Evolutionary conservation across 2,329 filamentous ascomycete genomes (phyloP).

Genomic region (Didymella lethalis): DNA sequence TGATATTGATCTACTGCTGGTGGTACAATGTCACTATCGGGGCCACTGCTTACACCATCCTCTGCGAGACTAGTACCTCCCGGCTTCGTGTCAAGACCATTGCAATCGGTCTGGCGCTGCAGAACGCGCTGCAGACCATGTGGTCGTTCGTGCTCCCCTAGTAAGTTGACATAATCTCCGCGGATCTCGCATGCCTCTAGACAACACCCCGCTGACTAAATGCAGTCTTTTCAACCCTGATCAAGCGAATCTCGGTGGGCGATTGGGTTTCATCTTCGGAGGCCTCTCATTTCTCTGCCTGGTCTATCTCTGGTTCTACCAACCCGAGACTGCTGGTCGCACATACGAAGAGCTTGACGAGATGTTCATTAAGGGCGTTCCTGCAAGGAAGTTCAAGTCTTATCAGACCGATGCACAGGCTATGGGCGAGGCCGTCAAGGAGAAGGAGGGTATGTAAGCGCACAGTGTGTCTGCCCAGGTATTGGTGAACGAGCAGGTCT

Average conservation of each 20-base stretch:
- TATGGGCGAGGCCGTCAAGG: constrained; percentile 15
- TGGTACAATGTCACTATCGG: constrained; percentile 85
- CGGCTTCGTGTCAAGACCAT: constrained; percentile 82
- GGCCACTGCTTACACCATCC: constrained; percentile 85
- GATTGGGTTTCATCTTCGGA: constrained; percentile 86
- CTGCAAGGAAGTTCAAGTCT: constrained; percentile 30
- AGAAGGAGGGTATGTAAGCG: constrained; percentile 21
- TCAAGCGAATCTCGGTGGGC: constrained; percentile 62
- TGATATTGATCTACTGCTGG: constrained; percentile 57
- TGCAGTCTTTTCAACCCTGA: background rate
- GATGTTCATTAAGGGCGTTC: constrained; percentile 68
- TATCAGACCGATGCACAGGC: constrained; percentile 28
- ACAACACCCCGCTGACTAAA: background rate
- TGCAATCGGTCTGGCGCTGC: constrained; percentile 73
- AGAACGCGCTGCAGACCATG: constrained; percentile 65
- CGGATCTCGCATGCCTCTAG: background rate
- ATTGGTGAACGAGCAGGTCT: background rate
- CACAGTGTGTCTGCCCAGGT: background rate
- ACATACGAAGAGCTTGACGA: constrained; percentile 85
- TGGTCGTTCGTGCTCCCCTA: constrained; percentile 69
- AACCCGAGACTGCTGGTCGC: constrained; percentile 78
- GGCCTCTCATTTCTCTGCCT: constrained; percentile 78
- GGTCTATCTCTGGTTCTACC: constrained; percentile 77
- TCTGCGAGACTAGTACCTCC: constrained; percentile 81
- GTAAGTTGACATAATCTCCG: constrained; percentile 68